Base-by-base conservation (phyloP, 1,139 yeast species). In the Candida glucosophila region DNA sequence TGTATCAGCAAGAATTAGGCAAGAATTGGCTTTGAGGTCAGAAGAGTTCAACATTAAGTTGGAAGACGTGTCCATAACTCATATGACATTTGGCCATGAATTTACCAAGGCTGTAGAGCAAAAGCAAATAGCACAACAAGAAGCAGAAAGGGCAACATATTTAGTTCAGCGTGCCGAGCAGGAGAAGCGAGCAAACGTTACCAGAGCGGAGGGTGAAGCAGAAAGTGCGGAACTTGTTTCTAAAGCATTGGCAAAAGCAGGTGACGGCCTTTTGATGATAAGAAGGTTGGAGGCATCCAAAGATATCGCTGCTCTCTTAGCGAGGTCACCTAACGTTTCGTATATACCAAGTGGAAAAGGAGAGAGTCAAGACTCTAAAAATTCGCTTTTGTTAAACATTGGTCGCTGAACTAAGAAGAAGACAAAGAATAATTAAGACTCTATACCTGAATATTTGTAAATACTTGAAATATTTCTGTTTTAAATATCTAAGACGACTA, bases 141-240 rank as follows among this genome's bases (percentile, higher is more conserved):
- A 92, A 49, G 97, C 99, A 14, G 98, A 92, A 61, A 74, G 98
- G 43, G 96, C 97, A 32, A 80, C 82, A 47, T 92, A 75, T 52
- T 67, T 86, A 34, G 99, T 92, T 27, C 96, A 88, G 50, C 82
- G 80, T 55, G 98, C 98, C 4, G 97, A 90, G 55, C 99, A 92
- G 58, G 97, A 90, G 56, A 76, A 94, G 53, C 88, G 79, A 53
- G 98, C 98, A 4, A 67, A 82, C 29, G 86, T 92, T 43, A 90
- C 90, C 39, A 75, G 97, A 43, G 99, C 99, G 14, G 98, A 92
- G 58, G 99, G 98, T 57, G 99, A 92, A 59, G 98, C 98, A 22
- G 98, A 92, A 56, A 85, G 95, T 30, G 99, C 36, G 5, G 98
- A 90, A 36, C 77, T 79, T 33, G 93, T 92, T 37, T 85, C 96